These are phyloP conservation scores for Cercospora nicotianae DNA, from an alignment of 2,329 filamentous ascomycete species.

Conservation along the genomic window DNA sequence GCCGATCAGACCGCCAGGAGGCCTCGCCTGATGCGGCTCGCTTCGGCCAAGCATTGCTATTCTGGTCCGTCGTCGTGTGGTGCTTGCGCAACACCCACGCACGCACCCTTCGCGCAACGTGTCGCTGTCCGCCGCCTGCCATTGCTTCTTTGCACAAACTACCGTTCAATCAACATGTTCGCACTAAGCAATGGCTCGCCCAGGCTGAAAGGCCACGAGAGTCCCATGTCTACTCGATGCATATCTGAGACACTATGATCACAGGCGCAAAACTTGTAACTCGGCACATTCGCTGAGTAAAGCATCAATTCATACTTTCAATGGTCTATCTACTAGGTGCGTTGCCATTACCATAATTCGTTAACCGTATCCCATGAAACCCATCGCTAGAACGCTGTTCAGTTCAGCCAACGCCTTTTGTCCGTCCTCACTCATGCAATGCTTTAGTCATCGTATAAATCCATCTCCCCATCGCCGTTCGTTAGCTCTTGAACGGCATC, in stretches of 20 bases:
- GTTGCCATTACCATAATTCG: conserved; percentile 5
- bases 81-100: background rate
- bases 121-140: background rate
- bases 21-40: background rate
- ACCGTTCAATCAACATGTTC: background rate
- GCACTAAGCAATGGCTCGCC: background rate
- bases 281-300: background rate
- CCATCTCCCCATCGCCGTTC: conserved; percentile 58
- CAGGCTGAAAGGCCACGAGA: background rate
- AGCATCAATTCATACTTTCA: background rate
- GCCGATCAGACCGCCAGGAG: conserved; percentile 3
- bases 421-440: background rate
- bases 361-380: conserved; percentile 9
- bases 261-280: background rate
- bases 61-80: background rate
- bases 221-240: background rate
- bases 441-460: conserved; percentile 57
- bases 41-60: conserved; percentile 1
- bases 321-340: background rate
- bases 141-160: background rate
- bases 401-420: conserved; percentile 4
- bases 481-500: conserved; percentile 69
- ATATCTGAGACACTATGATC: background rate
- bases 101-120: background rate
- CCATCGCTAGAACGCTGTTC: conserved; percentile 26